Conservation (phyloP, 1,284 basidiomycete genomes). For the Meripilus lineatus region DNA sequence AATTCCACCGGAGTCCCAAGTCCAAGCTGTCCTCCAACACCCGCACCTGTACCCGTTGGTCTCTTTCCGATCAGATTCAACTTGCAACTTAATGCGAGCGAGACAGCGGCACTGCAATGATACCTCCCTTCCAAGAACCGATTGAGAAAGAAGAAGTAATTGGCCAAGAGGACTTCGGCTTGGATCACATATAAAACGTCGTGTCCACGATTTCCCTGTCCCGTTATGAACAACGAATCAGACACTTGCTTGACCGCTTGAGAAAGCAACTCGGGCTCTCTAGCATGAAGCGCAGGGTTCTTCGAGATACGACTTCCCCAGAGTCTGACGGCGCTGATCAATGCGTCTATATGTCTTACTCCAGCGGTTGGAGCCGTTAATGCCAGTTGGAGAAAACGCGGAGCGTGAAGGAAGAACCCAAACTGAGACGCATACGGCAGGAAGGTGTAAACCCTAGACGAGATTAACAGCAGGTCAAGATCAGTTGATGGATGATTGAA, state of each 20-base stretch:
- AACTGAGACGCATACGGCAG: constrained; percentile 19
- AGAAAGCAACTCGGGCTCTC: constrained; percentile 36
- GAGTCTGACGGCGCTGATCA: constrained; percentile 44
- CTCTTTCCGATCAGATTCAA: constrained; percentile 27
- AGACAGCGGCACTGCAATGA: constrained; percentile 36
- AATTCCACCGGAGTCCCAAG: not conserved
- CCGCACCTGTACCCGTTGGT: not conserved
- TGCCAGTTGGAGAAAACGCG: constrained; percentile 31
- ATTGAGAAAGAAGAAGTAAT: constrained; percentile 46
- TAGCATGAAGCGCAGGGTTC: constrained; percentile 17
- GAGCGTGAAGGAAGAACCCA: constrained; percentile 39
- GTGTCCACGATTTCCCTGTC: constrained; percentile 18
- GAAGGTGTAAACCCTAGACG: constrained; percentile 19
- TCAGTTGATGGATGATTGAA: not conserved
- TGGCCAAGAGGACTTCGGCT: constrained; percentile 49
- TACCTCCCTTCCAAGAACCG: constrained; percentile 38
- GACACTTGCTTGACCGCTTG: constrained; percentile 39
- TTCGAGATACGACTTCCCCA: constrained; percentile 41
- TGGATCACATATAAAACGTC: constrained; percentile 50
- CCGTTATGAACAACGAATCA: constrained; percentile 29
- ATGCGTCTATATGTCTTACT: constrained; percentile 37
- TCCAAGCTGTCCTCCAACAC: not conserved
- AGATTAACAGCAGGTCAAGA: not conserved
- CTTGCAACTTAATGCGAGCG: constrained; percentile 30
- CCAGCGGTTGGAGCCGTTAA: not conserved